A percentile compares a stretch with the other conserved stretches of the same genome.
These are phyloP conservation scores for Leccinum uliginosum DNA, from an alignment of 768 basidiomycete species.

Conservation along the genomic window DNA sequence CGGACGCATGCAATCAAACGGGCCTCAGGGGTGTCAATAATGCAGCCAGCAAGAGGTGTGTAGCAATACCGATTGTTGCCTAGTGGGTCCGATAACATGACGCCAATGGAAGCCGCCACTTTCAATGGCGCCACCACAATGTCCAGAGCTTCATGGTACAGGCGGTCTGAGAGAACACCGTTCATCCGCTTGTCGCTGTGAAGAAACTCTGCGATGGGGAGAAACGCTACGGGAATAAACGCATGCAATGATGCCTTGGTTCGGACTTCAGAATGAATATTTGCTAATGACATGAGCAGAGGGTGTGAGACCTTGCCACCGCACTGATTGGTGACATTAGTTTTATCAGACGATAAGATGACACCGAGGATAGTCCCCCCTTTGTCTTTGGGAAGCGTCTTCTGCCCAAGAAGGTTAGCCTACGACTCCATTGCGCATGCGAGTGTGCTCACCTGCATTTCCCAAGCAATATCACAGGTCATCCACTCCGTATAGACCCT, in stretches of 20 bases:
- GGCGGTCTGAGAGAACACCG: conserved; percentile 13
- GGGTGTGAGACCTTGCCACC: background rate
- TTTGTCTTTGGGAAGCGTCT: background rate
- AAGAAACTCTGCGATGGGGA: conserved; percentile 14
- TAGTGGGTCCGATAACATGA: conserved; percentile 20
- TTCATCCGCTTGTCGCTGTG: conserved; percentile 6
- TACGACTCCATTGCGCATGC: background rate
- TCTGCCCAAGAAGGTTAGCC: background rate
- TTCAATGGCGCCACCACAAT: conserved; percentile 17
- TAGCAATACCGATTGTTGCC: conserved; percentile 21
- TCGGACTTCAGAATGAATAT: background rate
- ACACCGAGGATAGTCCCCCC: background rate
- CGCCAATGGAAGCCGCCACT: conserved; percentile 7
- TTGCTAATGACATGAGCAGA: background rate
- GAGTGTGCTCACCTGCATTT: conserved; percentile 17
- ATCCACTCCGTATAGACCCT: conserved; percentile 16
- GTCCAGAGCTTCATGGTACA: conserved; percentile 18
- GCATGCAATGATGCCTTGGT: background rate
- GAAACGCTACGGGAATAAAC: background rate
- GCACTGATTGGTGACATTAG: background rate
- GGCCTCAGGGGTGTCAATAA: conserved; percentile 32
- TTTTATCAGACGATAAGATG: background rate
- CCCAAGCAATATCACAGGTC: conserved; percentile 24
- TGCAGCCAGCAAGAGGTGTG: conserved; percentile 29
- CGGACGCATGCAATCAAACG: conserved; percentile 27